Evolutionary conservation across 768 basidiomycete species (phyloP).

Genomic region (Cystofilobasidium ferigula): DNA sequence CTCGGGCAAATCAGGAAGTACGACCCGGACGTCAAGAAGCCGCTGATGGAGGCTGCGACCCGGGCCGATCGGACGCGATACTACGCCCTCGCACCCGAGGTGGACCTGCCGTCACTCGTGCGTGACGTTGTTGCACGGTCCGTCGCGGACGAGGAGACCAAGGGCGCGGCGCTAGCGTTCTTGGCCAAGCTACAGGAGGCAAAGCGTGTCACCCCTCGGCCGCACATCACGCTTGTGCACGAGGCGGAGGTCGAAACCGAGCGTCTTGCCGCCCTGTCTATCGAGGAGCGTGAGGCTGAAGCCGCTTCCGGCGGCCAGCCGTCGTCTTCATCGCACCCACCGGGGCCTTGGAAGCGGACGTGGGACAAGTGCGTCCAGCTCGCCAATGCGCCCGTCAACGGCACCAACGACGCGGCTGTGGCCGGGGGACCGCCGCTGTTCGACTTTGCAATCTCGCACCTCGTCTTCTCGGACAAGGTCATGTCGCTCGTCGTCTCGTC

Average conservation of each 20-base stretch:
- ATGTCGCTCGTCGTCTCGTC: conserved; percentile 4
- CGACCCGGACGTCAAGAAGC: conserved; percentile 37
- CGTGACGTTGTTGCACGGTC: conserved; percentile 31
- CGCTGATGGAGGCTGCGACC: conserved; percentile 14
- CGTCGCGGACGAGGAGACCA: not conserved
- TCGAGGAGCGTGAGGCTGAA: conserved; percentile 2
- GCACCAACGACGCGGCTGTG: not conserved
- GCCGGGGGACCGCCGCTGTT: not conserved
- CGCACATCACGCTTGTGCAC: conserved; percentile 85
- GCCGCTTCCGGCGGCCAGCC: too few relatives aligned
- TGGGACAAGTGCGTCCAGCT: not conserved
- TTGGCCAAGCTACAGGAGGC: conserved; percentile 45
- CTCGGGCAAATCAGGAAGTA: conserved; percentile 44
- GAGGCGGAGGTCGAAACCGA: conserved; percentile 36
- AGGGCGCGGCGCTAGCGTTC: conserved; percentile 34
- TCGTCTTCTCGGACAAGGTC: not conserved
- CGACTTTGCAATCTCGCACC: not conserved
- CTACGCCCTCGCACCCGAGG: conserved; percentile 64
- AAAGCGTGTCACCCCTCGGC: conserved; percentile 48
- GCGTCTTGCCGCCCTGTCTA: not conserved
- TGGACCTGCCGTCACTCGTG: conserved; percentile 51
- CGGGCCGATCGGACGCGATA: conserved; percentile 48
- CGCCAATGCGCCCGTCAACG: too few relatives aligned
- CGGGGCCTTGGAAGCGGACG: not conserved
- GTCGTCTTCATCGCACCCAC: too few relatives aligned